Evolutionary conservation across 306 rosid species (phyloP).

Genomic region (Vigna nakashimae): DNA sequence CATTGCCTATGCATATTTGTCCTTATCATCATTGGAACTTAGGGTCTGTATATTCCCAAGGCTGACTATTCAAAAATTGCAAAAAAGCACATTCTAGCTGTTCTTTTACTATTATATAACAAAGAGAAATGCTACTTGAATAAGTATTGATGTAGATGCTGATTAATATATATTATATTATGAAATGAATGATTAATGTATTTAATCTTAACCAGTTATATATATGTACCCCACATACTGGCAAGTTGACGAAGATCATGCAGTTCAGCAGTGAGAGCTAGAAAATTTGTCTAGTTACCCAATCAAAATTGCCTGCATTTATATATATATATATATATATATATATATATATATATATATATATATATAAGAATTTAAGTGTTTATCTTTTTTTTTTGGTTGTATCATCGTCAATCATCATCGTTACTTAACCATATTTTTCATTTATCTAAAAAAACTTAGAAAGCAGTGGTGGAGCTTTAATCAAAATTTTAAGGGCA

Average conservation of each 20-base stretch:
- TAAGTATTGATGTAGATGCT: background rate
- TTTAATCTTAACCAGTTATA: too few relatives aligned
- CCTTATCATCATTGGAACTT: background rate
- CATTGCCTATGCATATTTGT: background rate
- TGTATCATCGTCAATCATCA: background rate
- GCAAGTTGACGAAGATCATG: constrained; percentile 16
- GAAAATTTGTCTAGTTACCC: constrained; percentile 1
- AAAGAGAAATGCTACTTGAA: constrained; percentile 39
- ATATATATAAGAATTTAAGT: background rate
- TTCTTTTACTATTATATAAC: constrained; percentile 12
- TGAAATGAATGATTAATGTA: background rate
- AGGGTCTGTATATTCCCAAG: too few relatives aligned
- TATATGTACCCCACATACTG: too few relatives aligned
- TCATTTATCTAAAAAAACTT: background rate
- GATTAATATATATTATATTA: background rate
- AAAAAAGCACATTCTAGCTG: background rate
- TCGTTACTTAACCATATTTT: background rate
- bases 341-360: too few relatives aligned
- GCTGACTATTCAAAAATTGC: constrained; percentile 35
- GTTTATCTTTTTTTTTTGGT: too few relatives aligned
- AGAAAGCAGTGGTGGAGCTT: constrained; percentile 17
- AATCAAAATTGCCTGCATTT: background rate
- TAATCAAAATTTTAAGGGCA: constrained; percentile 7
- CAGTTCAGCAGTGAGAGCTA: background rate
- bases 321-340: too few relatives aligned